Percentiles rank a stretch among this genome's conserved stretches.
Conservation (phyloP, 192 early-diverging fungal species). For the Phycomyces nitens region DNA sequence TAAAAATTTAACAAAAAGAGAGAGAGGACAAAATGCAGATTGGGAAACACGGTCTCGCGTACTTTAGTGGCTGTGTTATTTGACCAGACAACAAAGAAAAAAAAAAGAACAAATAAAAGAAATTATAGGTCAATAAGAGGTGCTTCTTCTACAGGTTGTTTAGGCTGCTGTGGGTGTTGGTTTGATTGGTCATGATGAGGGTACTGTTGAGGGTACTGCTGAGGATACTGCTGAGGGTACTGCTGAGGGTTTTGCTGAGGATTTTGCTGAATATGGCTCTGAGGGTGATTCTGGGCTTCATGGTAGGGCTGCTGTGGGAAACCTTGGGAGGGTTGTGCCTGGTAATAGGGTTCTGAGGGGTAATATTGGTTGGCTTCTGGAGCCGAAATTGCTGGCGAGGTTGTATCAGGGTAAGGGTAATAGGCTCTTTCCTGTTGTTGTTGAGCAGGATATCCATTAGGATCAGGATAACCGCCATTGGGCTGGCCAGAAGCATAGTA, state of each 20-base stretch:
- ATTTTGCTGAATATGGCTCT: not conserved
- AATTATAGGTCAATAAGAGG: slow-evolving; percentile 21
- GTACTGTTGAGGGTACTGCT: not conserved
- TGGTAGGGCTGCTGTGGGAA: not conserved
- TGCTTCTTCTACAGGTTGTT: slow-evolving; percentile 19
- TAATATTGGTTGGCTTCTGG: not conserved
- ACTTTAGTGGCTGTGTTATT: slow-evolving; percentile 12
- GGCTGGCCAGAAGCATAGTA: not conserved
- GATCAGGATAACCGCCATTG: not conserved
- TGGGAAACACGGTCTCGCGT: not conserved
- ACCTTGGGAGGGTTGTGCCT: not conserved
- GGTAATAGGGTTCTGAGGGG: not conserved
- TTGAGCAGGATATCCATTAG: not conserved
- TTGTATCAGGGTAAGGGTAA: no score
- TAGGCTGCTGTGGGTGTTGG: slow-evolving; percentile 8
- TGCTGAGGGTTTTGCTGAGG: not conserved
- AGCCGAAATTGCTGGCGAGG: not conserved
- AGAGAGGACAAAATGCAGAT: not conserved
- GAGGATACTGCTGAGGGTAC: not conserved
- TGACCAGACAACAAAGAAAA: not conserved
- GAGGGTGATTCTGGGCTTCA: not conserved
- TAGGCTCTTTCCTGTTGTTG: no score
- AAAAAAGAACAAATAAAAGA: not conserved
- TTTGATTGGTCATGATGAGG: slow-evolving; percentile 5
- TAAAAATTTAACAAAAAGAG: not conserved